These are phyloP conservation scores for Nicotiana sylvestris DNA, from an alignment of 257 asterid species.

Conservation along the genomic window DNA sequence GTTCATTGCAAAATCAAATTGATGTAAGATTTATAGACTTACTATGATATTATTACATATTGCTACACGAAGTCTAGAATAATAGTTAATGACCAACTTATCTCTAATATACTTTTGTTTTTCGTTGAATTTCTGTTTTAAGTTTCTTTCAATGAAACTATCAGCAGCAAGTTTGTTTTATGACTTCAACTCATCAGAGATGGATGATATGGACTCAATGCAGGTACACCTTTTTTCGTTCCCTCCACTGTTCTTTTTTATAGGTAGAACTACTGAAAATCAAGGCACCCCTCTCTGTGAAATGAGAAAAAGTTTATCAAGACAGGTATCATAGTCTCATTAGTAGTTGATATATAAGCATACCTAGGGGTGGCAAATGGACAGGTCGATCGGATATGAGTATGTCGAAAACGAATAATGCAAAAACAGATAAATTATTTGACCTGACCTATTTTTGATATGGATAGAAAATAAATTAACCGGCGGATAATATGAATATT, in stretches of 20 bases:
- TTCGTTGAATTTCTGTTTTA: not conserved
- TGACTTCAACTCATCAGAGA: constrained; percentile 85
- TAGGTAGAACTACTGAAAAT: not conserved
- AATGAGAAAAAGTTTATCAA: not conserved
- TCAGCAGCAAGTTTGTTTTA: constrained; percentile 88
- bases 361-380: too few species aligned
- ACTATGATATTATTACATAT: not conserved
- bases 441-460: too few species aligned
- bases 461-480: too few species aligned
- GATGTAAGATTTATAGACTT: constrained; percentile 44
- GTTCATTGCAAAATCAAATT: constrained; percentile 91
- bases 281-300: not conserved
- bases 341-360: not conserved
- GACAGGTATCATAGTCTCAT: not conserved
- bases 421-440: too few species aligned
- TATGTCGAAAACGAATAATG: too few species aligned
- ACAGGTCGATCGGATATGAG: too few species aligned
- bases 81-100: not conserved
- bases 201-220: constrained; percentile 53
- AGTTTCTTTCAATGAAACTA: constrained; percentile 94
- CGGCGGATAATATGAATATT: too few species aligned
- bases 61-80: not conserved
- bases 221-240: constrained; percentile 36
- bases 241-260: not conserved
- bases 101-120: not conserved